Base-by-base conservation (phyloP, 1,284 basidiomycete species). In the Amylostereum chailletii region DNA sequence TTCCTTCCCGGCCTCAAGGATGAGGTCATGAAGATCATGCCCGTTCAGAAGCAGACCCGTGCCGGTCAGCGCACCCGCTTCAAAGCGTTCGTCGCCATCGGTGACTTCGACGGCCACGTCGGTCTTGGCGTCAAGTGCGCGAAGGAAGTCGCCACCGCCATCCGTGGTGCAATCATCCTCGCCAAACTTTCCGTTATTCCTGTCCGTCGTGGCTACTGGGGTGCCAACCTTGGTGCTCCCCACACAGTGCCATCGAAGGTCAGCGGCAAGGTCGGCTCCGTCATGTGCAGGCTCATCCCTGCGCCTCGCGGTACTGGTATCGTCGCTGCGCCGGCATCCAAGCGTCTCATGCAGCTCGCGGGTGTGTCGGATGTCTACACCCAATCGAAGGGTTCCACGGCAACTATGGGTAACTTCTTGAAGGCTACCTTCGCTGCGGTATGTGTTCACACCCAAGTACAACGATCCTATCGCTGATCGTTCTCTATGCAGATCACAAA, bases 1-100 rank as follows among this genome's bases (percentile, higher is more conserved):
- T 95, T 97, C 88, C 81, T 96, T 46, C 94, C 94, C 62, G 90
- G 92, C 69, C 88, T 97, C 73, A 97, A 97, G 81, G 94, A 99
- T 67, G 95, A 99, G 74, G 95, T 99, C 60, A 99, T 99, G 96
- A 96, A 95, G 73, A 99, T 99, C 71, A 94, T 94, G 88, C 96
- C 96, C 62, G 96, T 99, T 55, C 96, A 99, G 77, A 99, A 99
- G 77, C 96, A 99, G 75, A 99, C 96, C 55, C 94, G 93, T 66
- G 96, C 96, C 64, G 96, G 96, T 74, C 96, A 99, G 75, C 92
- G 96, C 64, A 99, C 96, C 57, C 90, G 95, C 59, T 99, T 99
- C 86, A 99, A 99, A 81, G 95, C 96, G 36, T 99, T 98, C 74
- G 96, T 99, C 64, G 96, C 96, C 56, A 96, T 99, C 65, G 96